Evolutionary conservation across 1,284 basidiomycete species (phyloP).

Genomic region (Neonothopanus nambi): DNA sequence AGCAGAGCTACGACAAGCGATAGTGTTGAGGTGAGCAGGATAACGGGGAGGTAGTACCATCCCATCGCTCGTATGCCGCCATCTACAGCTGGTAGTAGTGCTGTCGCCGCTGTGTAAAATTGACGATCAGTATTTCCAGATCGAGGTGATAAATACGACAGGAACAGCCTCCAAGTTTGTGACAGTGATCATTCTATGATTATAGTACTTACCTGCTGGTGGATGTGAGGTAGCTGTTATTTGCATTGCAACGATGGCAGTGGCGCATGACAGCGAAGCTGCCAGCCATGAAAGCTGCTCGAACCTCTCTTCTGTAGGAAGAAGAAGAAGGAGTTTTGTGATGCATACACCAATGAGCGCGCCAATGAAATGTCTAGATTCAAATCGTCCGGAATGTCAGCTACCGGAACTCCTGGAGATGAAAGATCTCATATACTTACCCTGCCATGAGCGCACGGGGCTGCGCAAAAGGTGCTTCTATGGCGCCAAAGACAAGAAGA

Average conservation of each 20-base stretch:
- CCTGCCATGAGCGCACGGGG: conserved; percentile 56
- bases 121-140: background rate
- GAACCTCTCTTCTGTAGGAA: conserved; percentile 45
- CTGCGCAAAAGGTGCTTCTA: conserved; percentile 62
- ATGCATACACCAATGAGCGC: conserved; percentile 54
- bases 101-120: conserved; percentile 34
- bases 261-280: conserved; percentile 53
- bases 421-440: background rate
- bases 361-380: conserved; percentile 44
- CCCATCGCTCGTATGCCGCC: conserved; percentile 46
- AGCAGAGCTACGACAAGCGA: conserved; percentile 52
- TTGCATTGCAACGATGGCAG: conserved; percentile 54
- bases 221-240: conserved; percentile 61
- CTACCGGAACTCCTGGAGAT: background rate
- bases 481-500: conserved; percentile 57
- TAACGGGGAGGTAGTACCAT: conserved; percentile 63
- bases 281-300: conserved; percentile 53
- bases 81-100: conserved; percentile 48
- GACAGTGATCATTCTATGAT: no score
- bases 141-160: conserved; percentile 19
- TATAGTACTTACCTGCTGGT: conserved; percentile 49
- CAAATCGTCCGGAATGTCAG: no score
- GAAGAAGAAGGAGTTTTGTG: conserved; percentile 54
- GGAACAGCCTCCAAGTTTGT: no score
- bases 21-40: conserved; percentile 54